Evolutionary conservation across 352 stramenopile species (phyloP).

Genomic region (Globisporangium okanoganense): DNA sequence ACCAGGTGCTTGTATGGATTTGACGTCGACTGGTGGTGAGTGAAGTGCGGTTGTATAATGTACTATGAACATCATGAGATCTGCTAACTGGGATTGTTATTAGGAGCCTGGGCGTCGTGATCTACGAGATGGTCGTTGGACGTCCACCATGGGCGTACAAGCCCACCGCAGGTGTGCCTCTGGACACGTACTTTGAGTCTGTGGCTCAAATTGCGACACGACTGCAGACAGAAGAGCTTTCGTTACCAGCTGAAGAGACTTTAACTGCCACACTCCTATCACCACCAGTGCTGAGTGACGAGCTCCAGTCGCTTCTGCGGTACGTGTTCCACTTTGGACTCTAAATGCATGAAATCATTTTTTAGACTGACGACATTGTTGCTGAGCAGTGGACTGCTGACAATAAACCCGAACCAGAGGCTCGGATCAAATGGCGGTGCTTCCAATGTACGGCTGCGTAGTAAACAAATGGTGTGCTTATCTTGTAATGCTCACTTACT

Average conservation of each 20-base stretch:
- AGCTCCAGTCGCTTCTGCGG: conserved; percentile 30
- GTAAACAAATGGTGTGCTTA: neutral
- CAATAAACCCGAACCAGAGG: conserved; percentile 32
- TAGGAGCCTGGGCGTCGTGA: conserved; percentile 69
- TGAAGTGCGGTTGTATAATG: neutral
- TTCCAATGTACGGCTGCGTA: conserved; percentile 21
- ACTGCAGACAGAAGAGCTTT: neutral
- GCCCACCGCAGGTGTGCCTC: conserved; percentile 17
- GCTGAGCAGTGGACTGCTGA: conserved; percentile 22
- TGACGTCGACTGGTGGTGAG: conserved; percentile 71
- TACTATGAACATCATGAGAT: neutral
- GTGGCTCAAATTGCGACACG: conserved; percentile 19
- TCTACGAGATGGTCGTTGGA: conserved; percentile 70
- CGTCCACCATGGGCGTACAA: conserved; percentile 72
- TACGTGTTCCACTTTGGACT: conserved; percentile 1
- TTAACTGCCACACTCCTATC: neutral
- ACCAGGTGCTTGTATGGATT: conserved; percentile 26
- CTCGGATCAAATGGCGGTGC: conserved; percentile 38
- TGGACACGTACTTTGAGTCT: conserved; percentile 29
- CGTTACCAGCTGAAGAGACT: neutral
- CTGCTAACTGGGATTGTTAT: neutral
- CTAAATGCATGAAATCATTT: neutral
- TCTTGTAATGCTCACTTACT: neutral
- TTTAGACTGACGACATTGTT: neutral
- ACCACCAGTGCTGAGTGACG: conserved; percentile 6